Percentiles rank a stretch among this genome's conserved stretches.
Conservation (phyloP, 2,329 filamentous ascomycete species). For the Ramularia collo-cygni region DNA sequence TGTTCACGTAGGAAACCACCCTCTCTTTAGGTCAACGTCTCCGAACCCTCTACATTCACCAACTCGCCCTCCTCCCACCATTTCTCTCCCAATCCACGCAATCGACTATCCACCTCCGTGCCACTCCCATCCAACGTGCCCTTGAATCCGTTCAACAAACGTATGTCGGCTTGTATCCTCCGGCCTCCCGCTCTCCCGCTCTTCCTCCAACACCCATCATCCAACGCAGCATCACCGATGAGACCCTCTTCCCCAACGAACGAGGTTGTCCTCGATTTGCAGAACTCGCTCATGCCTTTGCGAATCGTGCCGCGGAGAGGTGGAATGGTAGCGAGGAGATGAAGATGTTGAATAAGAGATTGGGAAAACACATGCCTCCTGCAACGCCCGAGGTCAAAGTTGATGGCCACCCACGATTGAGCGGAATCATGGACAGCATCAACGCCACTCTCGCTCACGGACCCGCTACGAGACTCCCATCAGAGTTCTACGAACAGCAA, state of each 20-base stretch:
- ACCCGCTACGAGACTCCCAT: conserved; percentile 67
- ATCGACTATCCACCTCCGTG: conserved; percentile 38
- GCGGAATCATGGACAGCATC: conserved; percentile 88
- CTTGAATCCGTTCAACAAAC: conserved; percentile 46
- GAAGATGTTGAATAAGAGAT: conserved; percentile 68
- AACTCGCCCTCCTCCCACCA: conserved; percentile 43
- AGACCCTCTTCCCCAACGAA: conserved; percentile 47
- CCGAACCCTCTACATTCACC: conserved; percentile 44
- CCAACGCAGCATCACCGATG: conserved; percentile 39
- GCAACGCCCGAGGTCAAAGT: conserved; percentile 63
- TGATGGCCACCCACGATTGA: conserved; percentile 74
- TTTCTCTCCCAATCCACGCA: conserved; percentile 32
- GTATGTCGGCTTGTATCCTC: conserved; percentile 44
- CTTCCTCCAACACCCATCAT: conserved; percentile 41
- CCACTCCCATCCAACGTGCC: conserved; percentile 45
- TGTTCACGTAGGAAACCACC: conserved; percentile 41
- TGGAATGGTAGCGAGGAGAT: conserved; percentile 65
- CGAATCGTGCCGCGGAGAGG: conserved; percentile 39
- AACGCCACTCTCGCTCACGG: conserved; percentile 85
- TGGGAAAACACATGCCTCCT: conserved; percentile 80
- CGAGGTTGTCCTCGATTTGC: conserved; percentile 43
- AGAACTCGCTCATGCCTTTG: conserved; percentile 42
- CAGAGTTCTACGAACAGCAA: conserved; percentile 78
- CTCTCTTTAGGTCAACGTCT: conserved; percentile 42
- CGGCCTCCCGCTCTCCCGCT: conserved; percentile 34